A percentile compares a stretch with the other conserved stretches of the same genome.
phyloP scores from a whole-genome alignment of 2,329 filamentous ascomycete genomes.

The Epichloe uncinata region DNA sequence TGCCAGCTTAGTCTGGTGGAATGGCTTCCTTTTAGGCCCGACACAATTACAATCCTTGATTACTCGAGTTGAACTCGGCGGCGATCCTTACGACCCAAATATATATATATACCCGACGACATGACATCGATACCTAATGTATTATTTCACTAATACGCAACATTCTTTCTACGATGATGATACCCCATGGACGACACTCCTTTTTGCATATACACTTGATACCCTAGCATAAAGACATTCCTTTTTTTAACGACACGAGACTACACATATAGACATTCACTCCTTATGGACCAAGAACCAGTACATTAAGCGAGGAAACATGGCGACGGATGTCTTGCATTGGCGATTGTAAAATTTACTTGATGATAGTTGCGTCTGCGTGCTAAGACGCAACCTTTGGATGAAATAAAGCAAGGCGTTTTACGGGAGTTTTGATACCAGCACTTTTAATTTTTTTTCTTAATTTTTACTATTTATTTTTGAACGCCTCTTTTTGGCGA shows the following conservation, averaged over 20 bases:
- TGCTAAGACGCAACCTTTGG: not conserved
- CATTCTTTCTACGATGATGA: slow-evolving; percentile 25
- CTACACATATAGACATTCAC: slow-evolving; percentile 5
- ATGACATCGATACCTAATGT: slow-evolving; percentile 14
- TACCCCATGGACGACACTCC: slow-evolving; percentile 3
- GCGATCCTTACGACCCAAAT: slow-evolving; percentile 15
- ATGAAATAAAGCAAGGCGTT: slow-evolving; percentile 3
- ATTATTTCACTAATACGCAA: slow-evolving; percentile 16
- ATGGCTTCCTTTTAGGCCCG: not conserved
- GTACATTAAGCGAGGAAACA: slow-evolving; percentile 4
- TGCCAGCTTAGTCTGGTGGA: not conserved
- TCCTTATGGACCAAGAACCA: slow-evolving; percentile 7
- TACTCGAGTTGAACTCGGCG: slow-evolving; percentile 17
- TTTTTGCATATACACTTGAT: slow-evolving; percentile 1
- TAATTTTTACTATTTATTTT: no score
- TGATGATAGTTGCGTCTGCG: not conserved
- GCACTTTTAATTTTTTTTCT: not conserved
- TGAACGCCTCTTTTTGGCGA: not conserved
- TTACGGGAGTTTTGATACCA: not conserved
- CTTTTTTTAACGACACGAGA: slow-evolving; percentile 18
- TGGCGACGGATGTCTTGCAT: slow-evolving; percentile 5
- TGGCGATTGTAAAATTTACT: not conserved
- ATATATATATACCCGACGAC: not conserved
- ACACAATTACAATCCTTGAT: not conserved
- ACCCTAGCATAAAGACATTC: slow-evolving; percentile 27